A percentile compares a stretch with the other conserved stretches of the same genome.
Evolutionary conservation across 139 green algal species (phyloP).

Genomic region (Coccomyxa sp.): DNA sequence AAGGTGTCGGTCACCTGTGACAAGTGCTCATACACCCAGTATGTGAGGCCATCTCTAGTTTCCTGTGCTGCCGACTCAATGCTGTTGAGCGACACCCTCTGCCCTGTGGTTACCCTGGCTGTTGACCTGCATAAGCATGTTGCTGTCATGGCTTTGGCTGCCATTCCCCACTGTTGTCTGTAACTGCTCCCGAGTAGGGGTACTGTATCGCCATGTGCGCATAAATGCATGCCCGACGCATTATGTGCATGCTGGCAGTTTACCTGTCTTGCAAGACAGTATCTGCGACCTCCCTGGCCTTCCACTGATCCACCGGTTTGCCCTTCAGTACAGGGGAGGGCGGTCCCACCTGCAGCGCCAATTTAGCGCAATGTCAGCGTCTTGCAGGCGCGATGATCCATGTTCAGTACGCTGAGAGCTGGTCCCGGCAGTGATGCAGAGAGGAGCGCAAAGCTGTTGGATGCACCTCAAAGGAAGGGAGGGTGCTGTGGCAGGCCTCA

Average conservation of each 20-base stretch:
- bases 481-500: not conserved
- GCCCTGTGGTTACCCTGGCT: slow-evolving; percentile 59
- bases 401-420: no score
- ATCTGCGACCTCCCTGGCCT: slow-evolving; percentile 63
- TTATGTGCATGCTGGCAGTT: not conserved
- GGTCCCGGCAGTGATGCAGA: not conserved
- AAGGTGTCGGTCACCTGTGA: slow-evolving; percentile 56
- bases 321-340: slow-evolving; percentile 36
- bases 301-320: slow-evolving; percentile 44
- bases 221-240: not conserved
- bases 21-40: slow-evolving; percentile 81
- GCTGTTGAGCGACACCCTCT: slow-evolving; percentile 68
- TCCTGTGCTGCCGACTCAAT: slow-evolving; percentile 54
- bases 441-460: no score
- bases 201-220: not conserved
- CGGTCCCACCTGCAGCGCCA: slow-evolving; percentile 36
- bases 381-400: not conserved
- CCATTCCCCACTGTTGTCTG: not conserved
- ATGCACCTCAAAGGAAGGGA: no score
- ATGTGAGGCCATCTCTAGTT: slow-evolving; percentile 34
- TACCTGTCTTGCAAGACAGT: slow-evolving; percentile 74
- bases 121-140: slow-evolving; percentile 60
- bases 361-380: no score
- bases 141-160: not conserved
- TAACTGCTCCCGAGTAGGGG: not conserved